phyloP scores from a whole-genome alignment of 116 monocot genomes.

The Dioscorea cayenensis region DNA sequence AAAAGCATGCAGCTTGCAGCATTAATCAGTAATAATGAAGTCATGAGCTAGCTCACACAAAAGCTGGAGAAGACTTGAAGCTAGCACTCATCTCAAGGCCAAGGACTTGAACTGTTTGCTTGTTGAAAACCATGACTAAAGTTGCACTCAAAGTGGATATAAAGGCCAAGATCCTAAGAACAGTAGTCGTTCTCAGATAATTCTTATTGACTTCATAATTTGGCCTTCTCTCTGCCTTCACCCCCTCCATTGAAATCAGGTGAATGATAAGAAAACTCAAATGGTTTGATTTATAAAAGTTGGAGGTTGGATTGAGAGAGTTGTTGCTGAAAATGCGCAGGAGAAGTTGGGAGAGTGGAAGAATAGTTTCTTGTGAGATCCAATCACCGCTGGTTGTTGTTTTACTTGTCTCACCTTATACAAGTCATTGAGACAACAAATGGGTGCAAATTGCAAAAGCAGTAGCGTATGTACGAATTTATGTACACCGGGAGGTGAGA shows the following conservation, averaged over 20 bases:
- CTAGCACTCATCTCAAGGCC: conserved; percentile 7
- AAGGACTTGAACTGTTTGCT: conserved; percentile 5
- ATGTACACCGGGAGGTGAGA: too few relatives aligned
- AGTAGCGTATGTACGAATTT: too few relatives aligned
- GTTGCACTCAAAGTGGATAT: conserved; percentile 12
- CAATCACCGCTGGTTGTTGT: neutral
- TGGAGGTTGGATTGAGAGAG: neutral
- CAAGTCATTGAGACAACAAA: too few relatives aligned
- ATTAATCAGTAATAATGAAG: neutral
- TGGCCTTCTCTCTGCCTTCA: neutral
- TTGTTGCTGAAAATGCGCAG: neutral
- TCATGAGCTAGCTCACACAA: conserved; percentile 2
- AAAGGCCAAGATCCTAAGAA: conserved; percentile 5
- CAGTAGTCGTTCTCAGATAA: neutral
- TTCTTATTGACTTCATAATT: neutral
- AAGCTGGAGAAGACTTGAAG: conserved; percentile 20
- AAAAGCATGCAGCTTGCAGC: neutral
- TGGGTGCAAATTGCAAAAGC: too few relatives aligned
- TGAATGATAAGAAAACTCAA: neutral
- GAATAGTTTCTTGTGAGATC: neutral
- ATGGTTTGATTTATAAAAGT: too few relatives aligned
- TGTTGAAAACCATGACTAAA: conserved; percentile 14
- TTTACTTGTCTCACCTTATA: too few relatives aligned
- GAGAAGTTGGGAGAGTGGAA: neutral
- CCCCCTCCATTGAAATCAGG: neutral